Evolutionary conservation across 2,329 filamentous ascomycete species (phyloP).

Genomic region (Aspergillus aculeatus): DNA sequence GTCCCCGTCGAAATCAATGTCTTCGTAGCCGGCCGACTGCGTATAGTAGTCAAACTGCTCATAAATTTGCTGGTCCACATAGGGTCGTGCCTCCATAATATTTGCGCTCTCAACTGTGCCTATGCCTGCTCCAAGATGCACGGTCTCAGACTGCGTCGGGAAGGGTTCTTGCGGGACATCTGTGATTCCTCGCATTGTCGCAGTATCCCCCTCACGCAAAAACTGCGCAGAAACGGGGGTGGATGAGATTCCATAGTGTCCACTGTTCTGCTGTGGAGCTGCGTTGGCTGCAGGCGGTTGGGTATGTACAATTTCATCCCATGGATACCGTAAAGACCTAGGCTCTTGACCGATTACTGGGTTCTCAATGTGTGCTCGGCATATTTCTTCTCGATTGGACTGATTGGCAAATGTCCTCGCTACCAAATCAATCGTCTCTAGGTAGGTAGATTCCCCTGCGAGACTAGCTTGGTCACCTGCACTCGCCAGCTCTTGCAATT

Average conservation of each 20-base stretch:
- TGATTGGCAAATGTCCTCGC: background rate
- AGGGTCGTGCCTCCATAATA: background rate
- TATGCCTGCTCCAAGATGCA: background rate
- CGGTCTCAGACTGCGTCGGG: background rate
- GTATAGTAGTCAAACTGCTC: background rate
- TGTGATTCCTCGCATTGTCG: background rate
- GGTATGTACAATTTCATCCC: background rate
- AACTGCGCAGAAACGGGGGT: background rate
- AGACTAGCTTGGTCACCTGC: background rate
- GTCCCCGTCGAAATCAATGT: background rate
- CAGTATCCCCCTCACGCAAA: background rate
- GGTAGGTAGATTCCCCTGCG: background rate
- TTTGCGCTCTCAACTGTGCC: background rate
- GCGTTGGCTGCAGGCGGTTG: background rate
- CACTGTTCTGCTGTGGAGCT: background rate
- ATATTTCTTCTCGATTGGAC: background rate
- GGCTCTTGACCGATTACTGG: background rate
- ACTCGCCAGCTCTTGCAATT: background rate
- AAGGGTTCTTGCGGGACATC: background rate
- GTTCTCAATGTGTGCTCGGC: background rate
- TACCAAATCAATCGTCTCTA: background rate
- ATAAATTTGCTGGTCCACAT: background rate
- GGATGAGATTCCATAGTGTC: background rate
- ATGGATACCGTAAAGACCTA: background rate
- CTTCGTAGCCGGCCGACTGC: background rate